Conservation (phyloP, 2,329 filamentous ascomycete species). For the Berkeleyomyces basicola region DNA sequence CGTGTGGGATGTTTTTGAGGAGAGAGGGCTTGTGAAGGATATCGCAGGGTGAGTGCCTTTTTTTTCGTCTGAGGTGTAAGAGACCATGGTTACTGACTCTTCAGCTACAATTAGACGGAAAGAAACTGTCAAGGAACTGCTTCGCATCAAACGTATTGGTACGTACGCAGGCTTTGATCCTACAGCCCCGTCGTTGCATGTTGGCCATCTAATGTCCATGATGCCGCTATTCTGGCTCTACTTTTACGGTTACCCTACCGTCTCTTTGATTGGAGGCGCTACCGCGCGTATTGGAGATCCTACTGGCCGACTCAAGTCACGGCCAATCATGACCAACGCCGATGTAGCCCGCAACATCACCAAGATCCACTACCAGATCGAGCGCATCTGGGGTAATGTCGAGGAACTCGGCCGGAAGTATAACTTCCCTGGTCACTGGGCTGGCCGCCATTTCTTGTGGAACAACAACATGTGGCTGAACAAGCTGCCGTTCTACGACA, state of each 20-base stretch:
- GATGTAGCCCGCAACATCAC: constrained; percentile 46
- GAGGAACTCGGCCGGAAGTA: constrained; percentile 47
- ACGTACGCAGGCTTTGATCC: constrained; percentile 73
- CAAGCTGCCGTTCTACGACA: constrained; percentile 52
- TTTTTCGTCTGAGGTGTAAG: background rate
- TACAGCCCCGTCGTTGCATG: constrained; percentile 61
- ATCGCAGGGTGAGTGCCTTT: constrained; percentile 48
- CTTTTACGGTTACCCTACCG: constrained; percentile 51
- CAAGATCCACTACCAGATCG: constrained; percentile 53
- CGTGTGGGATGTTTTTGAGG: constrained; percentile 49
- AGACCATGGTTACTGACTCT: background rate
- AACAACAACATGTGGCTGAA: constrained; percentile 83
- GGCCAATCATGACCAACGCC: constrained; percentile 34
- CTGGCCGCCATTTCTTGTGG: constrained; percentile 48
- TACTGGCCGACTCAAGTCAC: constrained; percentile 47
- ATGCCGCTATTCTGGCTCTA: constrained; percentile 81
- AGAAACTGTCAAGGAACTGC: constrained; percentile 41
- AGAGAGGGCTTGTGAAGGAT: constrained; percentile 58
- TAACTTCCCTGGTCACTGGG: constrained; percentile 45
- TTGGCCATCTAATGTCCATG: constrained; percentile 64
- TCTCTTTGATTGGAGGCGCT: constrained; percentile 54
- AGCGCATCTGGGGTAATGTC: constrained; percentile 59
- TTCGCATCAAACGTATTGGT: constrained; percentile 49
- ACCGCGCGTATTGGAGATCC: constrained; percentile 70
- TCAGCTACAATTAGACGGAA: constrained; percentile 24